Evolutionary conservation across 768 basidiomycete species (phyloP).

Genomic region (Candolleomyces aberdarensis): DNA sequence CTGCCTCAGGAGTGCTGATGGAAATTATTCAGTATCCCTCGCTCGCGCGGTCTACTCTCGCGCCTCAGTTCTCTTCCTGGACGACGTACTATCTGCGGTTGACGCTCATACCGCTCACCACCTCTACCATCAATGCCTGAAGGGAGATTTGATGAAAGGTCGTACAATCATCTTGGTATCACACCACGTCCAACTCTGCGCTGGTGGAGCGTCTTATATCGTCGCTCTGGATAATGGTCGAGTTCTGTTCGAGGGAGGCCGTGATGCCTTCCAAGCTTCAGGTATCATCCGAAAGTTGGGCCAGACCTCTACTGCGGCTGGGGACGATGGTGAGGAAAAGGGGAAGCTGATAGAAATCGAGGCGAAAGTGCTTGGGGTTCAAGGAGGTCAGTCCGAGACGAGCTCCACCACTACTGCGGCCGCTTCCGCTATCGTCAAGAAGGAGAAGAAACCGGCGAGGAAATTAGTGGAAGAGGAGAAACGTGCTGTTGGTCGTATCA

Average conservation of each 20-base stretch:
- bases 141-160: conserved; percentile 75
- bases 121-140: conserved; percentile 78
- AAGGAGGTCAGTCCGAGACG: conserved; percentile 42
- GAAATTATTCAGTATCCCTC: conserved; percentile 26
- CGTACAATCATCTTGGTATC: conserved; percentile 92
- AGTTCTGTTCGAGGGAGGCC: conserved; percentile 70
- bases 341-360: conserved; percentile 41
- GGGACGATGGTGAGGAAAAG: conserved; percentile 54
- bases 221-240: conserved; percentile 82
- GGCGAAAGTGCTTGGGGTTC: conserved; percentile 31
- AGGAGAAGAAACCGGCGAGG: conserved; percentile 48
- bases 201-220: conserved; percentile 75
- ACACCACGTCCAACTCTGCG: conserved; percentile 89
- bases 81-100: conserved; percentile 74
- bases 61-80: conserved; percentile 76
- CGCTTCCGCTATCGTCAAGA: conserved; percentile 18
- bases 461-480: conserved; percentile 86
- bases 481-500: conserved; percentile 71
- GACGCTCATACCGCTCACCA: conserved; percentile 94
- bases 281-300: conserved; percentile 64
- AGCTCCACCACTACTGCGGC: conserved; percentile 40
- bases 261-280: conserved; percentile 63
- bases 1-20: conserved; percentile 23
- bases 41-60: conserved; percentile 88
- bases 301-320: conserved; percentile 26